Conservation (phyloP, 2,329 filamentous ascomycete genomes). For the Pseudogymnoascus sp. region DNA sequence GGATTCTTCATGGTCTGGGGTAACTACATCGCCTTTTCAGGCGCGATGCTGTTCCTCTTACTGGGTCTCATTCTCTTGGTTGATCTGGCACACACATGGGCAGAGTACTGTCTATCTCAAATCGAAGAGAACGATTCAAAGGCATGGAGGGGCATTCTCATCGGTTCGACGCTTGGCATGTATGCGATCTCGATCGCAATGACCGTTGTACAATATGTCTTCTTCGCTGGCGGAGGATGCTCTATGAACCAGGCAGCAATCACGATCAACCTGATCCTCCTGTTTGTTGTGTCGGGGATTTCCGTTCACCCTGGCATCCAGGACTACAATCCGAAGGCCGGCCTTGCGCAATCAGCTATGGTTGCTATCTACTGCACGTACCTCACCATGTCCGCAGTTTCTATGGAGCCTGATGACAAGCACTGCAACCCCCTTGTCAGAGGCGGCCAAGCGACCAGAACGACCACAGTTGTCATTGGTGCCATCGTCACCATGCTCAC, state of each 20-base stretch:
- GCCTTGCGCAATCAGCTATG: conserved; percentile 94
- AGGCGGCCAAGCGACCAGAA: conserved; percentile 74
- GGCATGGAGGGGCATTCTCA: conserved; percentile 76
- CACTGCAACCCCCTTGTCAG: conserved; percentile 87
- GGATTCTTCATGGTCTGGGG: conserved; percentile 93
- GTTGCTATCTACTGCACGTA: conserved; percentile 98
- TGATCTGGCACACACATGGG: conserved; percentile 93
- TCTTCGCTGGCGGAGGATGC: conserved; percentile 76
- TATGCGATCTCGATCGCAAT: conserved; percentile 84
- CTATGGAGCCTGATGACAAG: conserved; percentile 94
- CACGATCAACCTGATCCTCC: conserved; percentile 81
- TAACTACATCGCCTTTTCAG: conserved; percentile 81
- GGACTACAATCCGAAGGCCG: conserved; percentile 85
- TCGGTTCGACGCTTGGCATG: conserved; percentile 90
- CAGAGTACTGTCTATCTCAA: conserved; percentile 88
- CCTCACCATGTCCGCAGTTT: conserved; percentile 94
- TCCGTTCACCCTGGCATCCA: conserved; percentile 88
- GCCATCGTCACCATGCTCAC: conserved; percentile 95
- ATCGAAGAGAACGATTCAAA: conserved; percentile 84
- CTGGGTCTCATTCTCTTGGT: conserved; percentile 88
- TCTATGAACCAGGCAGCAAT: conserved; percentile 96
- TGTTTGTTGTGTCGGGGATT: conserved; percentile 70
- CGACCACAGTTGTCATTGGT: conserved; percentile 83
- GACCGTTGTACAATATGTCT: conserved; percentile 95
- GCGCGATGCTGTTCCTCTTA: conserved; percentile 87